Evolutionary conservation across 2,329 filamentous ascomycete species (phyloP).

Genomic region (Mollisiaceae sp.): DNA sequence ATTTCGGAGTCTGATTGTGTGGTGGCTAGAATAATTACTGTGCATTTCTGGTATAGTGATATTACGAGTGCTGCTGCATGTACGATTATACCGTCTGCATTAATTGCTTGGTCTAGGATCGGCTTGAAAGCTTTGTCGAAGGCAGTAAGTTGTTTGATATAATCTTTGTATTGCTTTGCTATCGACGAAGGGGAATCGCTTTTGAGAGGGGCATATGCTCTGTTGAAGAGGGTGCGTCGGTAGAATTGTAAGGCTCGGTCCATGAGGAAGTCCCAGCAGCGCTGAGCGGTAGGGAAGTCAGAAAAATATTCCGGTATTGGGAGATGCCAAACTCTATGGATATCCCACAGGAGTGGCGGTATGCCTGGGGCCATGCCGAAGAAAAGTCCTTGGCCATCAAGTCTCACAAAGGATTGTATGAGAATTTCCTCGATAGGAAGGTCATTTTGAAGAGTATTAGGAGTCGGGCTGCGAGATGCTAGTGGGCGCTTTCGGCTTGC

Average conservation of each 20-base stretch:
- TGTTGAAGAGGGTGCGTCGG: slow-evolving; percentile 35
- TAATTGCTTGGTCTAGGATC: slow-evolving; percentile 33
- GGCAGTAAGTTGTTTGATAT: slow-evolving; percentile 28
- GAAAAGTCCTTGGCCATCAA: slow-evolving; percentile 38
- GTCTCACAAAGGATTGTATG: slow-evolving; percentile 38
- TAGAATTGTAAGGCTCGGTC: slow-evolving; percentile 39
- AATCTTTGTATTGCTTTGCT: slow-evolving; percentile 23
- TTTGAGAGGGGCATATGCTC: slow-evolving; percentile 27
- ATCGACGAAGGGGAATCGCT: slow-evolving; percentile 29
- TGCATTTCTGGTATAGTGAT: slow-evolving; percentile 34
- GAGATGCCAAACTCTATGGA: slow-evolving; percentile 36
- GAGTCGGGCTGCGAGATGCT: slow-evolving; percentile 29
- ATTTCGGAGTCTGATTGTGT: slow-evolving; percentile 34
- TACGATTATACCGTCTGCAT: slow-evolving; percentile 28
- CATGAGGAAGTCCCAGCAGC: slow-evolving; percentile 41
- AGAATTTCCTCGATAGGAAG: slow-evolving; percentile 38
- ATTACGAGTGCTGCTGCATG: slow-evolving; percentile 35
- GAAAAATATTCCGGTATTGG: slow-evolving; percentile 36
- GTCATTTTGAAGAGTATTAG: slow-evolving; percentile 35
- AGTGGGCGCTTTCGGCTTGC: slow-evolving; percentile 30
- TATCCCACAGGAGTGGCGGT: slow-evolving; percentile 39
- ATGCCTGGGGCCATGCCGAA: slow-evolving; percentile 37
- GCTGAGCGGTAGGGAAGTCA: slow-evolving; percentile 35
- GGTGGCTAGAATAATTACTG: slow-evolving; percentile 31
- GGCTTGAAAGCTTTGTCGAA: slow-evolving; percentile 37